Evolutionary conservation across 2,329 filamentous ascomycete species (phyloP).

Genomic region (Fusarium decemcellulare): DNA sequence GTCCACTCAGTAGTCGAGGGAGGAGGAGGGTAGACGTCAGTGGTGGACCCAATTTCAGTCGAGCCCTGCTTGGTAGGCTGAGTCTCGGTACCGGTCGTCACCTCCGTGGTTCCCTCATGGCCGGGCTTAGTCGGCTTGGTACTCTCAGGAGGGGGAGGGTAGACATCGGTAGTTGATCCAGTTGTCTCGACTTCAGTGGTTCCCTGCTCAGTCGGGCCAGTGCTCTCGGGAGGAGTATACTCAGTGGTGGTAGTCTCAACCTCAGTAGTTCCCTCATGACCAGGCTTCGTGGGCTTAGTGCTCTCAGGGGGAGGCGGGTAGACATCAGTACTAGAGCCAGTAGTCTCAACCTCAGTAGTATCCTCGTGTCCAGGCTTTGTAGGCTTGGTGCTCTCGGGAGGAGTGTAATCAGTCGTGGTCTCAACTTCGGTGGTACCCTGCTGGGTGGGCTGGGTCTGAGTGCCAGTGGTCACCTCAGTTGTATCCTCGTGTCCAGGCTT

Average conservation of each 20-base stretch:
- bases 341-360: background rate
- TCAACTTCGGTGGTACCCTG: background rate
- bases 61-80: conserved; percentile 22
- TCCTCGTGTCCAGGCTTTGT: background rate
- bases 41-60: conserved; percentile 18
- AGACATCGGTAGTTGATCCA: conserved; percentile 1
- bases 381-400: background rate
- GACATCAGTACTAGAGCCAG: background rate
- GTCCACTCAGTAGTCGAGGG: conserved; percentile 1
- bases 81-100: no score
- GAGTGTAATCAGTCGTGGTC: background rate
- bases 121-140: conserved; percentile 21
- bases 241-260: background rate
- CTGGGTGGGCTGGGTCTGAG: background rate
- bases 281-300: conserved; percentile 11
- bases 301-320: background rate
- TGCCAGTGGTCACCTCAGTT: background rate
- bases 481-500: background rate
- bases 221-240: conserved; percentile 10
- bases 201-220: background rate
- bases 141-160: conserved; percentile 26
- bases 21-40: conserved; percentile 22
- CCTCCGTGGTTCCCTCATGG: conserved; percentile 20
- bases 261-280: conserved; percentile 12
- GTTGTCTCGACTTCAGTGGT: background rate